phyloP scores from a whole-genome alignment of 345 rosid genomes.

The Ailanthus altissimus region DNA sequence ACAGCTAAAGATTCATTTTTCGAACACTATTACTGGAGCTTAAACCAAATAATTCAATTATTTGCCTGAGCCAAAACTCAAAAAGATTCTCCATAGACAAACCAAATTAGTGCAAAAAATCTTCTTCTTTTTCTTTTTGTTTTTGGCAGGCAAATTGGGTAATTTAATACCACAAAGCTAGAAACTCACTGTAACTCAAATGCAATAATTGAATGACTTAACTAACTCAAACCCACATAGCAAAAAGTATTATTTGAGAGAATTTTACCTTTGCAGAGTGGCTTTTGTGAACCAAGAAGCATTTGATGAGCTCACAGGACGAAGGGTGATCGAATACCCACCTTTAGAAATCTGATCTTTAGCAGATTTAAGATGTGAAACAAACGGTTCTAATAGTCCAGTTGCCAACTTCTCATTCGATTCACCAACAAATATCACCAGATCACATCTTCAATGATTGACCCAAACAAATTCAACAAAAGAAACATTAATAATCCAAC shows the following conservation, averaged over 20 bases:
- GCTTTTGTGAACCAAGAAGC: constrained; percentile 88
- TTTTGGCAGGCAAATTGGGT: not conserved
- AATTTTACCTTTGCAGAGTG: constrained; percentile 72
- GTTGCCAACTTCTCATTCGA: constrained; percentile 85
- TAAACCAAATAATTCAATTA: no score
- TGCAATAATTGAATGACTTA: not conserved
- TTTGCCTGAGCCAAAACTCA: no score
- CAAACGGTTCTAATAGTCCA: constrained; percentile 81
- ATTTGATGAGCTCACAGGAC: constrained; percentile 47
- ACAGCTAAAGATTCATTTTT: no score
- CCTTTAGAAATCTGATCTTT: constrained; percentile 91
- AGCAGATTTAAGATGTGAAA: constrained; percentile 73
- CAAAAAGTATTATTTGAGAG: not conserved
- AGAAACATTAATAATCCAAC: constrained; percentile 5
- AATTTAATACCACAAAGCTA: no score
- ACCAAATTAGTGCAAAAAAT: not conserved
- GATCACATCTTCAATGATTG: constrained; percentile 67
- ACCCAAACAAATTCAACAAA: not conserved
- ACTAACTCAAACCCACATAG: not conserved
- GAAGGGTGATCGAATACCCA: constrained; percentile 85
- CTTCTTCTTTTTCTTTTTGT: not conserved
- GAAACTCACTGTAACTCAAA: not conserved
- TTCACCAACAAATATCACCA: constrained; percentile 73
- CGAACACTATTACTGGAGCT: no score
- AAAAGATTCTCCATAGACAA: not conserved